Evolutionary conservation across 2,329 filamentous ascomycete species (phyloP), one percentile per base, ranked within the genome.

Genomic region (Exophiala calicioides): DNA sequence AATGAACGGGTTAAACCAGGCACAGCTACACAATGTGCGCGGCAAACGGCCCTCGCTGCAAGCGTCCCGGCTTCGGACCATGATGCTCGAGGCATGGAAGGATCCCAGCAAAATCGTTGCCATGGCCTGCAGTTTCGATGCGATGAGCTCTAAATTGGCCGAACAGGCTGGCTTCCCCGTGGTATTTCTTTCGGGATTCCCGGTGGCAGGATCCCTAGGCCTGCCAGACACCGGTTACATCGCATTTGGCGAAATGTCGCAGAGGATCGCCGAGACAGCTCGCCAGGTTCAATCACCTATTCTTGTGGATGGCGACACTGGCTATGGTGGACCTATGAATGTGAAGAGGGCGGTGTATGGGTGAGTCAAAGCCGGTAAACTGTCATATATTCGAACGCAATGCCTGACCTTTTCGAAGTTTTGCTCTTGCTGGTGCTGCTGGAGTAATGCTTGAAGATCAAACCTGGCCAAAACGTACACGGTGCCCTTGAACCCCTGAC

Each of bases 201-300:
- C 70, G 15, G 66, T 74, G 9, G 61, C 72, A 0, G 67, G 62
- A 12, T 55, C 68, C 0, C 65, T 68, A 39, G 69, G 70, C 1
- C 60, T 76, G 0, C 73, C 73, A 0, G 72, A 76, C 51, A 72
- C 74, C 1, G 73, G 73, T 1, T 76, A 76, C 39, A 75, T 76
- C 41, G 72, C 73, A 2, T 69, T 75, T 53, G 61, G 65, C 6
- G 73, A 76, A 47, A 68, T 75, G 60, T 70, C 67, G 33, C 62
- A 65, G 10, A 73, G 72, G 55, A 69, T 76, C 34, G 68, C 73
- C 39, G 71, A 76, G 46, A 61, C 62, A 0, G 59, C 62, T 1
- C 62, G 70, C 1, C 65, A 65, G 29, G 65, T 67, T 0, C 65
- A 39, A 1, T 44, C 75, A 0, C 74, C 72, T 0, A 57, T 76